Base-by-base conservation (phyloP, 441 rosid species). In the Euphorbia neoarborescens region DNA sequence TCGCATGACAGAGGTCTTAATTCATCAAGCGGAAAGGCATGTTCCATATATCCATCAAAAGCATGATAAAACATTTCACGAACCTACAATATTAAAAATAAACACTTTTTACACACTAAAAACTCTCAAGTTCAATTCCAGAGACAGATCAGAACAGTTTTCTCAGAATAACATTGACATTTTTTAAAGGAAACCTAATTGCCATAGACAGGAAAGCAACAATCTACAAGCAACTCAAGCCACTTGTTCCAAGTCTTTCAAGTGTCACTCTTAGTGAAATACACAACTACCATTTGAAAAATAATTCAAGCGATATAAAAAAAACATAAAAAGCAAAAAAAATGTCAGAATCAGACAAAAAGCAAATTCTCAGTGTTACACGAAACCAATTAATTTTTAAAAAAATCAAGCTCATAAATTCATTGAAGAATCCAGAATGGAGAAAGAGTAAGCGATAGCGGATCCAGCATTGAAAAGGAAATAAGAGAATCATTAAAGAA, bases 1-100 rank as follows among this genome's bases (percentile, higher is more conserved):
- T 77, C 80, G 77, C 99, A 92, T 0, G 99, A 87, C 19, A 90
- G 76, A 53, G 98, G 98, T 71, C 77, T 90, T 74, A 94, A 80
- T 79, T 94, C 99, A 80, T 94, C 99, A 44, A 82, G 91, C 5
- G 98, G 99, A 80, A 94, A 94, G 42, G 98, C 99, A 76, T 94
- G 82, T 64, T 89, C 87, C 98, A 94, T 92, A 72, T 92, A 94
- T 73, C 99, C 99, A 82, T 90, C 81, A 70, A 94, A 94, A 40
- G 97, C 97, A 79, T 90, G 99, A 83, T 94, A 92, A 84, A 94
- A 92, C 99, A 94, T 94, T 76, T 79, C 98, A 53, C 87, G 96
- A 69, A 94, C 99, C 99, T 94, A 77, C 22, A 74, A 19, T 63
- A 75, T 46, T 20, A 57, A 48, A 38, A 64, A 71, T 50, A 69